These are phyloP conservation scores for Powellomyces hirtus DNA, from an alignment of 192 early-diverging fungal genomes.

Conservation along the genomic window DNA sequence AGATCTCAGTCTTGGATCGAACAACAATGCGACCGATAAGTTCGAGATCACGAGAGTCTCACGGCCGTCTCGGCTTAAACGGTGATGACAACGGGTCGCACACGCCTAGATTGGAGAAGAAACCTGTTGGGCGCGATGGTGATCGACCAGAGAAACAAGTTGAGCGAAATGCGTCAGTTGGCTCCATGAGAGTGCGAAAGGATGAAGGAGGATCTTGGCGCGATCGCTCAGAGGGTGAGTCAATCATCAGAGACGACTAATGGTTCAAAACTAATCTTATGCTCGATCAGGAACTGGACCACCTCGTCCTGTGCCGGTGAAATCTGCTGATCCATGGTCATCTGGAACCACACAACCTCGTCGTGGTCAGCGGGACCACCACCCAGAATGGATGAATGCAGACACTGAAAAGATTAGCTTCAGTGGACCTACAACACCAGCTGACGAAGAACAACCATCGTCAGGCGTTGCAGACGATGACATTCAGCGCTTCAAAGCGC, in stretches of 20 bases:
- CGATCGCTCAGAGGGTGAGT: constrained; percentile 12
- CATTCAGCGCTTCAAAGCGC: constrained; percentile 33
- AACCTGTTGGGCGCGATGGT: constrained; percentile 3
- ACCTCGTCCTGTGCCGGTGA: background rate
- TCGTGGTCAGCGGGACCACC: constrained; percentile 3
- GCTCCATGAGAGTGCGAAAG: background rate
- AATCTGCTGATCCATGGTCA: background rate
- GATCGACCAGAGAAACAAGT: background rate
- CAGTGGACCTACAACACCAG: background rate
- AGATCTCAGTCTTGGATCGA: too few relatives aligned
- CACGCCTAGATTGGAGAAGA: background rate
- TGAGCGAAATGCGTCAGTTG: background rate
- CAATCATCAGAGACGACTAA: too few relatives aligned
- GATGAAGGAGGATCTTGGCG: constrained; percentile 21
- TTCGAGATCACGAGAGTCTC: background rate
- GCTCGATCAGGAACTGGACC: too few relatives aligned
- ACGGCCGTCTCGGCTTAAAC: too few relatives aligned
- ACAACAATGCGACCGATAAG: background rate
- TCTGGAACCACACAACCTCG: background rate
- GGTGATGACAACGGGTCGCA: background rate
- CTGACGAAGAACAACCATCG: background rate
- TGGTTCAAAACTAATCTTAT: too few relatives aligned
- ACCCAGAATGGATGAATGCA: constrained; percentile 33
- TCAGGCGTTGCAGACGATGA: constrained; percentile 15
- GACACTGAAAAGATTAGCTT: constrained; percentile 7